Conservation (phyloP, 1,139 yeast species). For the Geotrichum fermentans region DNA sequence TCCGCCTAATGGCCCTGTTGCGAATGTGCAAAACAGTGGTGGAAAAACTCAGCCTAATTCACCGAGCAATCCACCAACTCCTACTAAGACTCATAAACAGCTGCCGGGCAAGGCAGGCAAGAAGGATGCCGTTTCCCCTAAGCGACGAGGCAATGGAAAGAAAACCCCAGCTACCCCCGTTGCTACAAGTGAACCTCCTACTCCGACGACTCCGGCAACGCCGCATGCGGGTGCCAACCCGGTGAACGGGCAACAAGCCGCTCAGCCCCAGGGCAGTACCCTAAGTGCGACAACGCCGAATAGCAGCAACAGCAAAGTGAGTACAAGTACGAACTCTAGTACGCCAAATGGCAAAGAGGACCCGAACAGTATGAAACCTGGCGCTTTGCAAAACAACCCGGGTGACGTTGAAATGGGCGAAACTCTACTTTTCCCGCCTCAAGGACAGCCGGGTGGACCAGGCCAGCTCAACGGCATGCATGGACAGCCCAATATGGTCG, state of each 20-base stretch:
- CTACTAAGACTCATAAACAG: slow-evolving; percentile 43
- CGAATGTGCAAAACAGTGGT: slow-evolving; percentile 5
- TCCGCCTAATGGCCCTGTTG: slow-evolving; percentile 31
- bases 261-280: neutral
- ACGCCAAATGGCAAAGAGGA: slow-evolving; percentile 1
- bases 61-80: slow-evolving; percentile 43
- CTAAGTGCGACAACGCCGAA: neutral
- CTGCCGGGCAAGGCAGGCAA: slow-evolving; percentile 39
- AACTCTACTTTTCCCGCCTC: neutral
- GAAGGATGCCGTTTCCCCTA: slow-evolving; percentile 32
- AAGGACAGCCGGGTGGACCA: neutral
- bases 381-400: neutral
- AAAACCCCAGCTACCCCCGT: slow-evolving; percentile 31
- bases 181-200: slow-evolving; percentile 37
- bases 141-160: slow-evolving; percentile 23
- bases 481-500: neutral
- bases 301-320: neutral
- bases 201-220: slow-evolving; percentile 40
- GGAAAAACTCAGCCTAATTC: slow-evolving; percentile 35
- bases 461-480: neutral
- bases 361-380: neutral
- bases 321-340: neutral
- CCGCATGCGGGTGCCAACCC: slow-evolving; percentile 21
- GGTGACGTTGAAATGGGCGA: slow-evolving; percentile 1
- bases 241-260: slow-evolving; percentile 7